These are phyloP conservation scores for Aspergillus flavus DNA, from an alignment of 2,329 filamentous ascomycete genomes.

Conservation along the genomic window DNA sequence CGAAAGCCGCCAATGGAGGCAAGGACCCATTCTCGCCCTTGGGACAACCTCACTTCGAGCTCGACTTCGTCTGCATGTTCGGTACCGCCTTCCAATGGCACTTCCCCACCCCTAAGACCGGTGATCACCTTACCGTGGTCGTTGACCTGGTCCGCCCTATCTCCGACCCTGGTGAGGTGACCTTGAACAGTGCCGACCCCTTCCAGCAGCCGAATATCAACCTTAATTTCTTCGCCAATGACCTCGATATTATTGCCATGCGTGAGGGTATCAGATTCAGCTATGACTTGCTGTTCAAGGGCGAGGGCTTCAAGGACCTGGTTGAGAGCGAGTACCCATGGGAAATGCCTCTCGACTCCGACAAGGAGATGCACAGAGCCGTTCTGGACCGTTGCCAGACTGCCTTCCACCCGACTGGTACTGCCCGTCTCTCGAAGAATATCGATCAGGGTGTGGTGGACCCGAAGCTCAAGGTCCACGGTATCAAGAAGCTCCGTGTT, in stretches of 20 bases:
- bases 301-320: constrained; percentile 57
- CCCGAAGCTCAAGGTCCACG: constrained; percentile 54
- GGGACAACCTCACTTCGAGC: constrained; percentile 63
- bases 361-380: constrained; percentile 59
- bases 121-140: constrained; percentile 60
- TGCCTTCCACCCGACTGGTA: constrained; percentile 57
- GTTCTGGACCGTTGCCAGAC: constrained; percentile 63
- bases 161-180: constrained; percentile 44
- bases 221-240: constrained; percentile 51
- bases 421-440: constrained; percentile 54
- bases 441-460: constrained; percentile 59
- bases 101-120: constrained; percentile 45
- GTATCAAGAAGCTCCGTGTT: constrained; percentile 56
- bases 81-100: constrained; percentile 55
- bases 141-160: constrained; percentile 54
- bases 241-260: constrained; percentile 60
- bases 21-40: constrained; percentile 58
- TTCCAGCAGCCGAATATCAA: constrained; percentile 46
- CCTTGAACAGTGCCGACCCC: constrained; percentile 43
- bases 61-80: constrained; percentile 65
- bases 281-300: constrained; percentile 58
- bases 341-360: constrained; percentile 59
- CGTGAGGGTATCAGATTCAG: constrained; percentile 60
- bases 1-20: constrained; percentile 44
- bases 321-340: constrained; percentile 56